Conservation (phyloP, 371 early-diverging fungal genomes). For the Syncephalis fuscata region DNA sequence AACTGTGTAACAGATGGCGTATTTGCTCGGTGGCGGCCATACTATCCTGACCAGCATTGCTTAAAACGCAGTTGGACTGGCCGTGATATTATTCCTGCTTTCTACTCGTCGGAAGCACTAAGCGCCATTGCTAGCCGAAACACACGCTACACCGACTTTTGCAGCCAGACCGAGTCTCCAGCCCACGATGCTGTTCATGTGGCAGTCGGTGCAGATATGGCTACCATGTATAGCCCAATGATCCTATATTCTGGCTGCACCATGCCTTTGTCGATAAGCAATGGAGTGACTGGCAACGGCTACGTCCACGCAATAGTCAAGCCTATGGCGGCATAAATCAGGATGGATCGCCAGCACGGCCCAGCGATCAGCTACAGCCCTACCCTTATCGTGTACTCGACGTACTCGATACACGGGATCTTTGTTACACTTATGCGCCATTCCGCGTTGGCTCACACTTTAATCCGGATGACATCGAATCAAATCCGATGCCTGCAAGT, state of each 20-base stretch:
- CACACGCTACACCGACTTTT: conserved; percentile 15
- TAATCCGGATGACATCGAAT: too few relatives aligned
- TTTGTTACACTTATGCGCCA: not conserved
- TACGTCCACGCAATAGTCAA: not conserved
- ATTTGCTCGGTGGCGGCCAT: conserved; percentile 1
- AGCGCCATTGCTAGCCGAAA: not conserved
- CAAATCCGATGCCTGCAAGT: too few relatives aligned
- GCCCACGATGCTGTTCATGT: conserved; percentile 27
- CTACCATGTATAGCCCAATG: conserved; percentile 17
- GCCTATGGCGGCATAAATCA: not conserved
- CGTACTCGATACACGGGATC: not conserved
- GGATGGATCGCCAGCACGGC: not conserved
- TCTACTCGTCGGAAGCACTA: not conserved
- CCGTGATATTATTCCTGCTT: not conserved
- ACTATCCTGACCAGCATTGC: conserved; percentile 10
- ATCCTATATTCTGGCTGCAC: conserved; percentile 10
- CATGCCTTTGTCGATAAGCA: conserved; percentile 11
- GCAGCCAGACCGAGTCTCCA: conserved; percentile 14
- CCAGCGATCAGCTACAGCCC: not conserved
- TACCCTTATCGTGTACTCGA: not conserved
- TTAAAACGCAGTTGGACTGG: conserved; percentile 8
- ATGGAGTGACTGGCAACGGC: conserved; percentile 6
- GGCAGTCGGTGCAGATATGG: conserved; percentile 24
- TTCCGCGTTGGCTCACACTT: too few relatives aligned
- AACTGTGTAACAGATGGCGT: conserved; percentile 9